Conservation (phyloP, 345 rosid species). For the Mangifera indica region DNA sequence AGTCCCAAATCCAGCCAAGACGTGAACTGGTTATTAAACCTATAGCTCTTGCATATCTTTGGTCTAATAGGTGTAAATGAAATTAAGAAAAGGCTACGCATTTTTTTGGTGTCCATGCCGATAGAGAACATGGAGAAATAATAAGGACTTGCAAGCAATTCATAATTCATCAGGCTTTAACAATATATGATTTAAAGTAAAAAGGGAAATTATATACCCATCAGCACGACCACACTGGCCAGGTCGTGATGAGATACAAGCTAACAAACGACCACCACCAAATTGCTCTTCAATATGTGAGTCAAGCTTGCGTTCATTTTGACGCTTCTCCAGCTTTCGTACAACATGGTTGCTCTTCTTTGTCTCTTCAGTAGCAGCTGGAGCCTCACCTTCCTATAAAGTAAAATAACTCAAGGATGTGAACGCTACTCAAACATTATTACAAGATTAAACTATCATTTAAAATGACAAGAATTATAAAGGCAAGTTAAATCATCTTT, state of each 20-base stretch:
- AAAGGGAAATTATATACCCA: conserved; percentile 30
- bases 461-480: not conserved
- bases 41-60: too few relatives aligned
- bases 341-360: conserved; percentile 41
- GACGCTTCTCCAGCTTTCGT: conserved; percentile 43
- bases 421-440: too few relatives aligned
- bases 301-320: conserved; percentile 37
- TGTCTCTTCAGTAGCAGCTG: conserved; percentile 34
- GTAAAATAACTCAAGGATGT: not conserved
- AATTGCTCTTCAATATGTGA: conserved; percentile 50
- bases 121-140: not conserved
- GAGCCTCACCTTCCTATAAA: conserved; percentile 37
- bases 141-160: too few relatives aligned
- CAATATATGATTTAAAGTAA: not conserved
- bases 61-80: not conserved
- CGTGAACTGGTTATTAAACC: too few relatives aligned
- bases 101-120: not conserved
- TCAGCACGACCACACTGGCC: conserved; percentile 57
- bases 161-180: not conserved
- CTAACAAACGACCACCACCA: conserved; percentile 44
- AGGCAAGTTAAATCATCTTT: not conserved
- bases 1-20: not conserved
- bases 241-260: conserved; percentile 50
- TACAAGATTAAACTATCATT: not conserved
- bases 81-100: not conserved